Evolutionary conservation across 257 asterid genomes (phyloP), one percentile per base, ranked within the genome.

Genomic region (Solanum sitiens): DNA sequence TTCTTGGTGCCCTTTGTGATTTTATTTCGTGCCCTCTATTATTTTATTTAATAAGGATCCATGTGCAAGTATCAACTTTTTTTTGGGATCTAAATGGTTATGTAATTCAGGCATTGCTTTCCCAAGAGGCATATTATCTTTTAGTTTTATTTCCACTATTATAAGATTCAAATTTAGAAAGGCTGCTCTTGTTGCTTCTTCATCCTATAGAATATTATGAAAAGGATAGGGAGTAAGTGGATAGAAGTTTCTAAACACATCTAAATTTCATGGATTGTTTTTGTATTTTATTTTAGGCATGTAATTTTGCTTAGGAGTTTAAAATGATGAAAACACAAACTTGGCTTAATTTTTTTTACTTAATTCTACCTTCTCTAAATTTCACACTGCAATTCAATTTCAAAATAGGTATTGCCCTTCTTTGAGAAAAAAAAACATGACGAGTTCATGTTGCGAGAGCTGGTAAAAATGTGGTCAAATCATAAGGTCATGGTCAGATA

Each of bases 401-500:
- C 42, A 33, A 35, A 67, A 68, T 91, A 94, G 98, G 97, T 93
- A 68, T 88, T 95, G 83, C 96, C 96, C 98, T 89, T 94, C 98
- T 86, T 89, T 95, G 77, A 91, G 93, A 89, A 99, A 97, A 91
- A 95, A 2, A 35, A 35, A 89, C 98, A 95, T 88, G 99, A 95
- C 11, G 99, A 96, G 84, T 97, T 95, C 92, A 93, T 96, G 99
- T 84, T 97, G 90, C 94, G 96, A 88, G 99, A 96, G 92, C 98
- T 97, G 7, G 99, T 97, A 53, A 89, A 94, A 89, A 93, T 99
- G 92, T 97, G 99, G 99, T 89, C 88, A 39, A 97, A 96, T 90
- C 99, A 97, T 87, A 97, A 96, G 91, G 87, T 97, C 93, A 96
- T 97, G 99, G 99, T 97, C 71, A 94, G 98, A 87, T 97, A 98